Evolutionary conservation across 2,329 filamentous ascomycete genomes (phyloP), one percentile per base, ranked within the genome.

Genomic region (Ramularia collo-cygni): DNA sequence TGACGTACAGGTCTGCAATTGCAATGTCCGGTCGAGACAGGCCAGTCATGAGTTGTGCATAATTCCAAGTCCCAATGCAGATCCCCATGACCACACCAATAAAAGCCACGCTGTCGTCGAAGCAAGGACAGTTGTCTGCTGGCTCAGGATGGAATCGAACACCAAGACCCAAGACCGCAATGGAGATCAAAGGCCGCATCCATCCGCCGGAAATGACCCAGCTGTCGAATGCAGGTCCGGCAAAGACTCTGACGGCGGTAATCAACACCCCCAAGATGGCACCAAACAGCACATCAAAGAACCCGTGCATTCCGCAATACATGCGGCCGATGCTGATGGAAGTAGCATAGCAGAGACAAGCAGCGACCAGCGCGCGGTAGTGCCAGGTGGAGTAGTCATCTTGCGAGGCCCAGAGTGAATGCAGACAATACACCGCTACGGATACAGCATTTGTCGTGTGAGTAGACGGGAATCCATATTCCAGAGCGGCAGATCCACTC

Each of bases 281-380:
- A 5, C 92, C 92, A 41, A 92, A 64, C 10, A 92, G 66, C 16
- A 96, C 88, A 63, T 98, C 92, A 30, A 92, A 72, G 65, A 96
- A 95, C 8, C 92, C 92, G 65, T 98, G 92, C 92, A 98, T 98
- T 46, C 92, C 92, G 59, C 92, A 98, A 68, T 98, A 96, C 26
- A 98, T 71, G 14, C 92, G 80, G 4, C 92, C 92, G 47, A 96
- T 69, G 28, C 95, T 76, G 57, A 98, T 96, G 17, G 90, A 95
- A 9, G 78, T 67, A 24, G 85, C 86, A 60, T 96, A 98, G 53
- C 86, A 81, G 62, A 92, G 93, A 28, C 83, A 80, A 4, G 85
- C 64, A 3, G 80, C 47, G 4, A 47, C 44, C 8, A 53, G 42
- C 9, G 56, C 13, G 18, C 28, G 46, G 47, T 57, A 74, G 67